These are phyloP conservation scores for Xerocomus nothofagi DNA, from an alignment of 1,284 basidiomycete genomes.

Conservation along the genomic window DNA sequence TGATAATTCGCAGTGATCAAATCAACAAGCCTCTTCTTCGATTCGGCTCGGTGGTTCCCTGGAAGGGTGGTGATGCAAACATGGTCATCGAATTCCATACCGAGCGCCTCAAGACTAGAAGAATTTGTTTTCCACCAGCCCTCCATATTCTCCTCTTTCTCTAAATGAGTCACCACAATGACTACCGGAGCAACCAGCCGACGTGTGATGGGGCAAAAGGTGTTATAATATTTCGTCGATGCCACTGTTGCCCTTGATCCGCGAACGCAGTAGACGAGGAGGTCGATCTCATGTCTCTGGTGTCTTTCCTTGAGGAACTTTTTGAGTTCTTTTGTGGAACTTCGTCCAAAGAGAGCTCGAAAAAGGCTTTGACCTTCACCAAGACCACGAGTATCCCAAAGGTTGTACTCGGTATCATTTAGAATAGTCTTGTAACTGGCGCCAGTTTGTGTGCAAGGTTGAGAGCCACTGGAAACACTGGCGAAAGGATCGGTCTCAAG, in stretches of 20 bases:
- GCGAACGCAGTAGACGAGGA: slow-evolving; percentile 32
- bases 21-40: slow-evolving; percentile 13
- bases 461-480: slow-evolving; percentile 16
- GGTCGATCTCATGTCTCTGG: slow-evolving; percentile 23
- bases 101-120: background rate
- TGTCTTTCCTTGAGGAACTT: slow-evolving; percentile 26
- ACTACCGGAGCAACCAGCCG: slow-evolving; percentile 27
- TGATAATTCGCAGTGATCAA: slow-evolving; percentile 9
- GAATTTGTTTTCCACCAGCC: slow-evolving; percentile 31
- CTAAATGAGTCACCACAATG: slow-evolving; percentile 26
- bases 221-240: slow-evolving; percentile 22
- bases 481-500: slow-evolving; percentile 12
- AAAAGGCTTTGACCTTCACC: slow-evolving; percentile 15
- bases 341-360: slow-evolving; percentile 6
- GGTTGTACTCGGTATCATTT: slow-evolving; percentile 5
- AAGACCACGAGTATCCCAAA: slow-evolving; percentile 36
- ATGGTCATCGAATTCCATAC: slow-evolving; percentile 29
- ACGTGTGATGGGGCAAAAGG: slow-evolving; percentile 26
- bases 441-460: slow-evolving; percentile 24
- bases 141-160: slow-evolving; percentile 23
- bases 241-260: slow-evolving; percentile 21
- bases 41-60: slow-evolving; percentile 14
- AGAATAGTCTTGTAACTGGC: slow-evolving; percentile 17
- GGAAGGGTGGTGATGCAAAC: slow-evolving; percentile 27
- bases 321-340: slow-evolving; percentile 19